A percentile compares a stretch with the other conserved stretches of the same genome.
These are phyloP conservation scores for Silene latifolia DNA, from an alignment of 148 eudicot genomes.

Conservation along the genomic window DNA sequence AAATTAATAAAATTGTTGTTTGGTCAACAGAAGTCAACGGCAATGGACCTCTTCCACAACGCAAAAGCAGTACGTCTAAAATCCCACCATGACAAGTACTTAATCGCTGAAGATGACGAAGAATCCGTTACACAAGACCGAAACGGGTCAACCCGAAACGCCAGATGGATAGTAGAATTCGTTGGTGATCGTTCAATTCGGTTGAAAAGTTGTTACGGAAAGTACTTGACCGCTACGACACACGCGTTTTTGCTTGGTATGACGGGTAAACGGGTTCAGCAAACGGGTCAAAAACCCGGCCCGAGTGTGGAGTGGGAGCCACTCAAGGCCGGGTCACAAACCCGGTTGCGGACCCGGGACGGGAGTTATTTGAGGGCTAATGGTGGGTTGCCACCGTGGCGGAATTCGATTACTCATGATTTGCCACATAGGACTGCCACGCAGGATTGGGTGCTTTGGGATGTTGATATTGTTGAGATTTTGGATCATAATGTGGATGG, in stretches of 20 bases:
- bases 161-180: slow-evolving; percentile 49
- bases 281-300: slow-evolving; percentile 41
- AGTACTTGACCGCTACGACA: slow-evolving; percentile 56
- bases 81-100: slow-evolving; percentile 57
- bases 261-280: slow-evolving; percentile 52
- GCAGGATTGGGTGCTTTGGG: slow-evolving; percentile 66
- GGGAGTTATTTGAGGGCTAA: slow-evolving; percentile 67
- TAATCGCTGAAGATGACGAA: slow-evolving; percentile 51
- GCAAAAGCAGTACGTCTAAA: slow-evolving; percentile 66
- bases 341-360: slow-evolving; percentile 39
- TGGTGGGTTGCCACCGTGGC: slow-evolving; percentile 73
- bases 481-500: slow-evolving; percentile 18
- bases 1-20: neutral
- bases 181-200: slow-evolving; percentile 24
- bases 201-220: slow-evolving; percentile 44
- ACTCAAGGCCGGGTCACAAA: slow-evolving; percentile 36
- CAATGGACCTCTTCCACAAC: slow-evolving; percentile 64
- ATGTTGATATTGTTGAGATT: slow-evolving; percentile 58
- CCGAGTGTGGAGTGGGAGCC: slow-evolving; percentile 62
- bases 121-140: slow-evolving; percentile 48
- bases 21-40: slow-evolving; percentile 24
- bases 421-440: slow-evolving; percentile 63
- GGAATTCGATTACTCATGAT: slow-evolving; percentile 70
- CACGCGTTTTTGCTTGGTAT: slow-evolving; percentile 46
- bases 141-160: slow-evolving; percentile 39